Evolutionary conservation across 2,329 filamentous ascomycete genomes (phyloP).

Genomic region (Fusarium sp.): DNA sequence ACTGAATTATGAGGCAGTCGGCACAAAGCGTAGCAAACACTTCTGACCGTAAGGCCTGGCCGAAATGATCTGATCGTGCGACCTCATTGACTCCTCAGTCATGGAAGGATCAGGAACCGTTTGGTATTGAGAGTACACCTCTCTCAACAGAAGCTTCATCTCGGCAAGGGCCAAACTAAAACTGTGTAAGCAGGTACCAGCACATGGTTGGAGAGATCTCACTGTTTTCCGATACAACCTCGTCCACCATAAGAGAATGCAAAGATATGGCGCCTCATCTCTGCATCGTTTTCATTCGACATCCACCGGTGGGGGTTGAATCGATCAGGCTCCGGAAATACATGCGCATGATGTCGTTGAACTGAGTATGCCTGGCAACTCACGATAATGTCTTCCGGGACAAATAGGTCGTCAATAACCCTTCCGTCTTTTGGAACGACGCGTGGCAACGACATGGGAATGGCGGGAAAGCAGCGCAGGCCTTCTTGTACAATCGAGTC

Average conservation of each 20-base stretch:
- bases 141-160: slow-evolving; percentile 18
- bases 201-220: slow-evolving; percentile 46
- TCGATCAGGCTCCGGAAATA: slow-evolving; percentile 77
- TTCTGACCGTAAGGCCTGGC: slow-evolving; percentile 14
- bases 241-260: slow-evolving; percentile 69
- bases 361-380: slow-evolving; percentile 67
- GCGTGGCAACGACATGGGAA: slow-evolving; percentile 69
- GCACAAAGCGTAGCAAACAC: slow-evolving; percentile 11
- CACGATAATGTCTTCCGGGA: slow-evolving; percentile 62
- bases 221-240: slow-evolving; percentile 71
- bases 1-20: neutral
- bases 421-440: slow-evolving; percentile 62
- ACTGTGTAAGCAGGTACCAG: neutral
- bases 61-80: slow-evolving; percentile 23
- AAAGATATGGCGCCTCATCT: slow-evolving; percentile 68
- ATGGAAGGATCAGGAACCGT: slow-evolving; percentile 10
- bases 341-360: slow-evolving; percentile 64
- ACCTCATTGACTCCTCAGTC: slow-evolving; percentile 9
- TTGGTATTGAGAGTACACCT: slow-evolving; percentile 8
- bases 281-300: slow-evolving; percentile 72
- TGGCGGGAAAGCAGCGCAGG: slow-evolving; percentile 66
- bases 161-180: slow-evolving; percentile 14
- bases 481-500: slow-evolving; percentile 69
- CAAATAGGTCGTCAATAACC: slow-evolving; percentile 59
- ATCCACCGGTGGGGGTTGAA: slow-evolving; percentile 87